Base-by-base conservation (phyloP, 140 eudicot species). In the Senecio squalidus region DNA sequence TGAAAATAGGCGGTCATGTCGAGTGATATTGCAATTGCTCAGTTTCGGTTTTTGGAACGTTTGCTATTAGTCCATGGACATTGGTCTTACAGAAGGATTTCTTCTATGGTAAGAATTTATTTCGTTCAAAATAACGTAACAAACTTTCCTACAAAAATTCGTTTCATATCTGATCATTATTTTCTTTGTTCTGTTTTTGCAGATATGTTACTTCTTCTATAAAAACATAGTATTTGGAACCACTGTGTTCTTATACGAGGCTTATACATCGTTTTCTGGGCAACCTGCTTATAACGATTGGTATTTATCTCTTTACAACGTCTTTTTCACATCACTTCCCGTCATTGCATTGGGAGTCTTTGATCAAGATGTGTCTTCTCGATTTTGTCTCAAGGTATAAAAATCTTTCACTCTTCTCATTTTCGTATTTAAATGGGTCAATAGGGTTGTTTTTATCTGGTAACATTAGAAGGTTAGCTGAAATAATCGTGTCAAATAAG, bases 121-220 rank as follows among this genome's bases (percentile, higher is more conserved):
- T 10, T 28, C 56, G 14, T 27, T 9, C 2, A 54, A 2, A 4
- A 53, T 25, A 26, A 22, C 38, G 13, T n/a, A 36, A 36, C 15
- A 36, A 36, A 36, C 52, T 40, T 30, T 4, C 36, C 30, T 23
- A 30, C n/a, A n/a, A n/a, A n/a, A 33, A 39, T 49, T 57, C 25
- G 27, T 44, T 25, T 20, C 33, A 34, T 46, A 39, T 25, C 10
- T 66, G 21, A 43, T 41, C 1, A 11, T 9, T 3, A 9, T 54
- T 29, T 58, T 63, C 1, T 44, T 28, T 17, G 7, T 7, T 66
- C 16, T 5, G 48, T 31, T 46, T 47, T 71, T 17, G 59, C 83
- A 84, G 94, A 81, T 84, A 64, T 80, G 83, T 60, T 84, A 84
- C 59, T 84, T 84, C 54, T 84, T 84, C 69, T 84, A 81, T 53